phyloP scores from a whole-genome alignment of 2,329 filamentous ascomycete genomes.

The Nemania sp. region DNA sequence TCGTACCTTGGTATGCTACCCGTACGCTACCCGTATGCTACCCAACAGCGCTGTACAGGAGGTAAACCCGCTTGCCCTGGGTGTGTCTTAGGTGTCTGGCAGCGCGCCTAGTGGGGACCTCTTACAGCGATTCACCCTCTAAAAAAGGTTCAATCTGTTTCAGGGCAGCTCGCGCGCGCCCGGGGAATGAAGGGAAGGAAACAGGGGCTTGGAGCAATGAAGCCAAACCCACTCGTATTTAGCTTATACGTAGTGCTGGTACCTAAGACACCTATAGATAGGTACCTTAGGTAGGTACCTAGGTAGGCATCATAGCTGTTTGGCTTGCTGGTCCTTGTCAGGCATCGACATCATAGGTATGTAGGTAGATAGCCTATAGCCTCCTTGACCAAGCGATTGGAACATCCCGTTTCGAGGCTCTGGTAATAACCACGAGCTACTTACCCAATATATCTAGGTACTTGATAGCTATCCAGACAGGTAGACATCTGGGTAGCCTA shows the following conservation, averaged over 20 bases:
- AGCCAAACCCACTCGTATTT: slow-evolving; percentile 4
- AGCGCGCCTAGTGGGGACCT: slow-evolving; percentile 20
- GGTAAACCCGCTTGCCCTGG: too few species aligned
- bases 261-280: too few species aligned
- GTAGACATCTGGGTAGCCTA: background rate
- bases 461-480: background rate
- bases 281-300: too few species aligned
- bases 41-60: background rate
- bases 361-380: too few species aligned
- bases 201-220: slow-evolving; percentile 5
- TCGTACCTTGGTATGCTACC: background rate
- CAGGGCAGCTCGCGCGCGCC: slow-evolving; percentile 14
- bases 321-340: background rate
- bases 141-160: slow-evolving; percentile 6
- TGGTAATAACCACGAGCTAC: too few species aligned
- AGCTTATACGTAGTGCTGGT: too few species aligned
- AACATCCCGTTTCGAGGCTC: too few species aligned
- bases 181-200: slow-evolving; percentile 10
- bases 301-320: background rate
- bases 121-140: background rate
- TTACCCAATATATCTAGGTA: too few species aligned
- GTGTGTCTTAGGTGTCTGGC: background rate
- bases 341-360: too few species aligned
- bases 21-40: background rate
- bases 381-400: too few species aligned